Percentiles rank a stretch among this genome's conserved stretches.
These are phyloP conservation scores for Nyctanthes arbortristis DNA, from an alignment of 257 asterid species.

Conservation along the genomic window DNA sequence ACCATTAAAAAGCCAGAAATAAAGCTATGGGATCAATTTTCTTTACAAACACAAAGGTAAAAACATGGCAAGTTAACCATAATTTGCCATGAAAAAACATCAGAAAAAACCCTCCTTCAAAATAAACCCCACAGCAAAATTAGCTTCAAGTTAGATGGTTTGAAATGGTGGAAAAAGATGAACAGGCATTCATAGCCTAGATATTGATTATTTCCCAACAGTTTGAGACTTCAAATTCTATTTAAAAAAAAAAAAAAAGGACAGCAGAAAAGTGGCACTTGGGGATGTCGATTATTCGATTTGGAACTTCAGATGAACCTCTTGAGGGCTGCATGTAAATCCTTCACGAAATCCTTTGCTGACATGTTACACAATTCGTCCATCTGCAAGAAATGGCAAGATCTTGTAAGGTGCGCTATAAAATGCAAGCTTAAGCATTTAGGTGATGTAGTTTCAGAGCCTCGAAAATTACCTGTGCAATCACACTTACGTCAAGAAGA, in stretches of 20 bases:
- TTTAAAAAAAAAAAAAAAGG: too few relatives aligned
- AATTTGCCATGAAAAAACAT: slow-evolving; percentile 30
- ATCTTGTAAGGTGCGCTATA: too few relatives aligned
- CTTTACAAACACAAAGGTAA: slow-evolving; percentile 29
- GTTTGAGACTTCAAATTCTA: too few relatives aligned
- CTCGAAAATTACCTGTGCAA: slow-evolving; percentile 65
- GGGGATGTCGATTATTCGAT: too few relatives aligned
- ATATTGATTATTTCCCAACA: too few relatives aligned
- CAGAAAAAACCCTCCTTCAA: slow-evolving; percentile 26
- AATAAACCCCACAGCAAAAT: slow-evolving; percentile 28
- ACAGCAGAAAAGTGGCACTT: too few relatives aligned
- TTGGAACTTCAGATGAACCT: slow-evolving; percentile 27
- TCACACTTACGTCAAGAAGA: slow-evolving; percentile 58
- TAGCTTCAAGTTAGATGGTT: slow-evolving; percentile 22
- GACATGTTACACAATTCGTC: slow-evolving; percentile 33
- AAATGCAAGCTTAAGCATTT: too few relatives aligned
- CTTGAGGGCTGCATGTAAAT: slow-evolving; percentile 34
- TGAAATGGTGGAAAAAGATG: slow-evolving; percentile 4
- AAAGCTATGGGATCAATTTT: slow-evolving; percentile 29
- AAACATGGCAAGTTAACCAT: slow-evolving; percentile 30
- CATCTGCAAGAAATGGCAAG: slow-evolving; percentile 29
- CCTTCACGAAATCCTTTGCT: slow-evolving; percentile 36
- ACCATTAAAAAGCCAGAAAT: slow-evolving; percentile 20
- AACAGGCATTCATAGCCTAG: slow-evolving; percentile 16
- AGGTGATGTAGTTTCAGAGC: too few relatives aligned